phyloP scores from a whole-genome alignment of 257 asterid species.

The Solanum tarijense region DNA sequence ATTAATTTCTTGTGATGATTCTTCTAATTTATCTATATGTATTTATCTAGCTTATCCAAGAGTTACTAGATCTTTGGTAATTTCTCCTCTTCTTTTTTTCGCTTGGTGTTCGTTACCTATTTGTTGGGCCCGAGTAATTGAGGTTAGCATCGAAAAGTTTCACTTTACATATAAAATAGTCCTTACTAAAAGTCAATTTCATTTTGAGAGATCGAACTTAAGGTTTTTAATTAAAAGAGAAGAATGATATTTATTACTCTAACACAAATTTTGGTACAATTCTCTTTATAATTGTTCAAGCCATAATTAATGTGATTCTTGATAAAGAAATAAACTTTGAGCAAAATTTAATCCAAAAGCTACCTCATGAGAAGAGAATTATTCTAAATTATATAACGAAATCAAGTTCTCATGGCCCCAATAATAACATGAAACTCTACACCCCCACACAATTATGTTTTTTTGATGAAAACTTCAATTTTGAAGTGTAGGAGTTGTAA shows the following conservation, averaged over 20 bases:
- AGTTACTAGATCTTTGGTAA: neutral
- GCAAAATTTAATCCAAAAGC: too few species aligned
- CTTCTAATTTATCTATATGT: too few species aligned
- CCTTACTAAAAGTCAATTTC: neutral
- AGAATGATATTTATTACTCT: neutral
- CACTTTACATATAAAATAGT: neutral
- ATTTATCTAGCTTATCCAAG: too few species aligned
- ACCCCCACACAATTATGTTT: neutral
- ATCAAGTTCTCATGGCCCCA: neutral
- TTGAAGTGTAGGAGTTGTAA: neutral
- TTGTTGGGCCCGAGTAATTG: neutral
- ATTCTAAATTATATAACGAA: too few species aligned
- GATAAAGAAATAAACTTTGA: too few species aligned
- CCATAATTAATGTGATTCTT: neutral
- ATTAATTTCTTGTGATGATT: too few species aligned
- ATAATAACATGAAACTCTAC: neutral
- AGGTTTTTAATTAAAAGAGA: neutral
- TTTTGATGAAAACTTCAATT: neutral
- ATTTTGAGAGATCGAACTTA: neutral
- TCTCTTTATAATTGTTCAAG: neutral
- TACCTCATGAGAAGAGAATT: neutral
- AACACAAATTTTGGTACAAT: neutral
- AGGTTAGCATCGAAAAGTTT: neutral
- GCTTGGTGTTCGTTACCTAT: neutral
- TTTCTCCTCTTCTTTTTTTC: too few species aligned